phyloP scores from a whole-genome alignment of 352 stramenopile species.

The Blastocystis sp. region DNA sequence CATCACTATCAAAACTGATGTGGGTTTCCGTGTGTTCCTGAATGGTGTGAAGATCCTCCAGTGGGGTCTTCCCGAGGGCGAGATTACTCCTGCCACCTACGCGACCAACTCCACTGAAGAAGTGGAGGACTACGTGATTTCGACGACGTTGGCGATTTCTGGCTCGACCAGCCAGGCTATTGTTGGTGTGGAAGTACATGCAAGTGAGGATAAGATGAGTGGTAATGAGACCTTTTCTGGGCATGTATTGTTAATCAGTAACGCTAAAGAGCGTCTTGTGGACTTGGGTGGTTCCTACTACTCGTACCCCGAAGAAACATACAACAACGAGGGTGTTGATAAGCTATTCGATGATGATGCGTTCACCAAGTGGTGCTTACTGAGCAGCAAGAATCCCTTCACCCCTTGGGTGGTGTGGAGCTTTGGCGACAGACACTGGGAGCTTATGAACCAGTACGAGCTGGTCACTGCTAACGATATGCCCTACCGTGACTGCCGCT shows the following conservation, averaged over 20 bases:
- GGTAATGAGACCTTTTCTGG: constrained; percentile 32
- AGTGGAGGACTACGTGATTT: background rate
- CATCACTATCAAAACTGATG: constrained; percentile 12
- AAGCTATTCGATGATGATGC: constrained; percentile 41
- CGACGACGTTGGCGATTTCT: background rate
- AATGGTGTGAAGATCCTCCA: constrained; percentile 12
- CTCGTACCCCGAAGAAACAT: background rate
- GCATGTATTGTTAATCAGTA: background rate
- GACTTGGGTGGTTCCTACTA: background rate
- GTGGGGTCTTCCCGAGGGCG: constrained; percentile 10
- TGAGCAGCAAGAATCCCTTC: background rate
- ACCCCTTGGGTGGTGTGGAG: background rate
- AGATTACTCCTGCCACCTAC: background rate
- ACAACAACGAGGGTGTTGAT: background rate
- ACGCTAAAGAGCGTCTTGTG: background rate
- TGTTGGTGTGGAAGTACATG: constrained; percentile 47
- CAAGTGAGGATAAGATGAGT: background rate
- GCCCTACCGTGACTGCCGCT: constrained; percentile 5
- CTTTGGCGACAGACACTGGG: constrained; percentile 18
- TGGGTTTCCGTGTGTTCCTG: constrained; percentile 51
- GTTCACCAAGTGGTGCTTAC: constrained; percentile 55
- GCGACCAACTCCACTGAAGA: background rate
- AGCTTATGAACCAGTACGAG: constrained; percentile 63
- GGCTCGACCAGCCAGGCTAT: background rate
- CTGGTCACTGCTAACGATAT: constrained; percentile 23